These are phyloP conservation scores for Eucalyptus pauciflora DNA, from an alignment of 345 rosid genomes.

Conservation along the genomic window DNA sequence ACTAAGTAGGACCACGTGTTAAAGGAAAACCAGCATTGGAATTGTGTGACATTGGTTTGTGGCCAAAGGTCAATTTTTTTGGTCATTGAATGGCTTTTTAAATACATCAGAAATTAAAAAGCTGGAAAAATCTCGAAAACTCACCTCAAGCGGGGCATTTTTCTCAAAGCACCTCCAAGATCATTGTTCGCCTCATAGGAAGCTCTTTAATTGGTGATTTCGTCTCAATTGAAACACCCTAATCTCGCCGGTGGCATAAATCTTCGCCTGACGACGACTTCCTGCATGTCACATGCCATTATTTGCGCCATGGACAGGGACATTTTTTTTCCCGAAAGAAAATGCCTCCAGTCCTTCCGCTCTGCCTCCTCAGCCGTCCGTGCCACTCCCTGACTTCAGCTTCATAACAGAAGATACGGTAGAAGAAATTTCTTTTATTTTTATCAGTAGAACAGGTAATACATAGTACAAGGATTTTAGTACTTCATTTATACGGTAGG, in stretches of 20 bases:
- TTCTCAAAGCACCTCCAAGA: neutral
- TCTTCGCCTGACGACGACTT: neutral
- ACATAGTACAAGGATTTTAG: neutral
- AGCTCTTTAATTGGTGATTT: neutral
- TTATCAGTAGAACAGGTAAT: neutral
- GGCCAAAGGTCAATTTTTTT: no score
- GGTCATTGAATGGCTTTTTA: no score
- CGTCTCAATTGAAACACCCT: neutral
- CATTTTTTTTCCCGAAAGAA: neutral
- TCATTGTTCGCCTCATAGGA: neutral
- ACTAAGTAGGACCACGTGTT: no score
- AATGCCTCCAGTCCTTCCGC: fast-evolving
- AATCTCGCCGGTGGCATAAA: neutral
- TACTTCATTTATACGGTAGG: neutral
- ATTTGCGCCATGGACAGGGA: fast-evolving
- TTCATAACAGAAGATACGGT: neutral
- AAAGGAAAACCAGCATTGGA: no score
- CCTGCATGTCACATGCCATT: neutral
- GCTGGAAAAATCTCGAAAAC: neutral
- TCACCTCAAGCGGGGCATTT: neutral
- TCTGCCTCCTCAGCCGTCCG: neutral
- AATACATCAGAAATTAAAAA: no score
- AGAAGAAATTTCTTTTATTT: no score
- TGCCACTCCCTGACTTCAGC: neutral
- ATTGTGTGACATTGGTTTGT: no score